These are phyloP conservation scores for Scheffersomyces illinoinensis DNA, from an alignment of 1,139 yeast genomes.

Conservation along the genomic window DNA sequence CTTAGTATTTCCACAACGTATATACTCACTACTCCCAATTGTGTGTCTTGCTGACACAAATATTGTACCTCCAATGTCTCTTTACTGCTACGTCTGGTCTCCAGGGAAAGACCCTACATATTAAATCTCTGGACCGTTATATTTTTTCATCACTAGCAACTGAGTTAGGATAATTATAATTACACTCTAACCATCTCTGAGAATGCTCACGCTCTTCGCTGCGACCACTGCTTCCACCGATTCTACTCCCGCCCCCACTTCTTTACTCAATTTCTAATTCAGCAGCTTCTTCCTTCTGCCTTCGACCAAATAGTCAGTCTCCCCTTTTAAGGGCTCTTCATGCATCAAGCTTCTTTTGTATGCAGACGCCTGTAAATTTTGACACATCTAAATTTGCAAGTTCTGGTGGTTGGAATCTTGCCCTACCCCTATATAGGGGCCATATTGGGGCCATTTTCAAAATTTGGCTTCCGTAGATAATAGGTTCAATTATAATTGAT, in stretches of 20 bases:
- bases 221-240: background rate
- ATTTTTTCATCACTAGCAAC: background rate
- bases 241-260: background rate
- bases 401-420: background rate
- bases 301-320: background rate
- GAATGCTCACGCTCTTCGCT: background rate
- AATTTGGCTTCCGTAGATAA: background rate
- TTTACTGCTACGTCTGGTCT: background rate
- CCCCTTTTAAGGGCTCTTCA: background rate
- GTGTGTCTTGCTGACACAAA: background rate
- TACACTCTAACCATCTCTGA: background rate
- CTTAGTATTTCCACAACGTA: background rate
- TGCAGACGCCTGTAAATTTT: background rate
- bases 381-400: background rate
- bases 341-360: background rate
- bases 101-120: background rate
- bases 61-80: too few species aligned
- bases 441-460: background rate
- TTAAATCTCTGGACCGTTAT: background rate
- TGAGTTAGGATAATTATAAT: too few species aligned
- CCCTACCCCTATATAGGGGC: background rate
- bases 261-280: too few species aligned
- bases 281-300: too few species aligned
- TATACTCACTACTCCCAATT: background rate
- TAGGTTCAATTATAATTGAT: background rate